Base-by-base conservation (phyloP, 169 alveolate species). In the Cystoisospora suis region DNA sequence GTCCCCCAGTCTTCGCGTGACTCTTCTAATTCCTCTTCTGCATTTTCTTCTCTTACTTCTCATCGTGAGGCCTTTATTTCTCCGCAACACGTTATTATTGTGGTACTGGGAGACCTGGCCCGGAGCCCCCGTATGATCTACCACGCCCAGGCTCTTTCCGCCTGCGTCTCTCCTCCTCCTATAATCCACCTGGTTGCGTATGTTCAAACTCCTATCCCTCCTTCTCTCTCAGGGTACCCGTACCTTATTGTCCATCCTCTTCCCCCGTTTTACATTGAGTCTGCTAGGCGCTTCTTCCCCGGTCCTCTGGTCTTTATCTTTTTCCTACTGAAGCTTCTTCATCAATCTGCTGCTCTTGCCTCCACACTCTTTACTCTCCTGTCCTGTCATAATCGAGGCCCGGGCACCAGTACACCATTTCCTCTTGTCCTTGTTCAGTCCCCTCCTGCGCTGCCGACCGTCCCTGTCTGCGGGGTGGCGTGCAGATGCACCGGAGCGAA, bases 361-460 rank as follows among this genome's bases (percentile, higher is more conserved):
- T 1, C 42, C 42, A 29, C 45, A 34, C 83, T 72, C 7, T 34
- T 65, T 23, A 5, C 20, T 1, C 42, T 65, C 45, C 42, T 65
- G 42, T 69, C 53, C 32, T 36, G 83, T 36, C 53, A 12, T 1
- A 1, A 29, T 7, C 56, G 42, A 6, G 45, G 0, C 38, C 3
- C 56, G 38, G 58, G 23, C 1, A n/a, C 53, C 56, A 34, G 56
- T 56, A 53, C 53, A 23, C 65, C 65, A 23, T 23, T 90, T 45
- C 89, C 90, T 77, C 94, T 93, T 72, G 89, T 96, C 79, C 81
- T 97, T 3, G 77, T 96, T 70, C 97, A 97, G 93, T 96, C 95
- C 92, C 99, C 99, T n/a, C 99, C 98, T 7, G 94, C 98, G 27
- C 94, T 97, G 3, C 98, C 99, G 0, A 88, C 96, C 44, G 92